A percentile compares a stretch with the other conserved stretches of the same genome.
Conservation (phyloP, 1,284 basidiomycete species). For the Tremellales sp. region DNA sequence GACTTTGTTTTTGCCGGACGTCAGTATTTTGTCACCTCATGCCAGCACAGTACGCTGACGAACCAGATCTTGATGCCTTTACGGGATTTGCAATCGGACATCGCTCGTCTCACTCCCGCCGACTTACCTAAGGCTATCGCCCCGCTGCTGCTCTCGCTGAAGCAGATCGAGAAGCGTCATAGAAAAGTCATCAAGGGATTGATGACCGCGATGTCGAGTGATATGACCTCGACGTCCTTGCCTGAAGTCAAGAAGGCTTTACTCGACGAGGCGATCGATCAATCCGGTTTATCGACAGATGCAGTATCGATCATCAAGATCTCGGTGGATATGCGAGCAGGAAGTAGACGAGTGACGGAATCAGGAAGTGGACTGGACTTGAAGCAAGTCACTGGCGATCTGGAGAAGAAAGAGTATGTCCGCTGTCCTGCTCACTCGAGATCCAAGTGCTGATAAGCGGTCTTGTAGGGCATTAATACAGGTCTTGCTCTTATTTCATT, state of each 20-base stretch:
- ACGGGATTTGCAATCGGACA: conserved; percentile 22
- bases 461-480: conserved; percentile 33
- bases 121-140: conserved; percentile 5
- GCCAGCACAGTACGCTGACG: not conserved
- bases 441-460: not conserved
- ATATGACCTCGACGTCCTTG: conserved; percentile 1
- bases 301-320: conserved; percentile 19
- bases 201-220: conserved; percentile 2
- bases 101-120: conserved; percentile 9
- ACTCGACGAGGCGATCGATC: conserved; percentile 2
- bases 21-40: conserved; percentile 7
- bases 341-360: conserved; percentile 19
- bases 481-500: conserved; percentile 29
- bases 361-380: conserved; percentile 15
- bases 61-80: conserved; percentile 27
- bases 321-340: conserved; percentile 19
- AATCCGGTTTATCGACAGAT: conserved; percentile 1
- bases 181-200: conserved; percentile 22
- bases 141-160: conserved; percentile 18
- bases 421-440: too few relatives aligned
- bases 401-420: conserved; percentile 38
- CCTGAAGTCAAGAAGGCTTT: not conserved
- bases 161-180: conserved; percentile 29
- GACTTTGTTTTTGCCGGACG: conserved; percentile 36
- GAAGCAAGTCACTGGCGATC: conserved; percentile 26